A percentile compares a stretch with the other conserved stretches of the same genome.
Conservation (phyloP, 257 asterid species). For the Plantago elongata region DNA sequence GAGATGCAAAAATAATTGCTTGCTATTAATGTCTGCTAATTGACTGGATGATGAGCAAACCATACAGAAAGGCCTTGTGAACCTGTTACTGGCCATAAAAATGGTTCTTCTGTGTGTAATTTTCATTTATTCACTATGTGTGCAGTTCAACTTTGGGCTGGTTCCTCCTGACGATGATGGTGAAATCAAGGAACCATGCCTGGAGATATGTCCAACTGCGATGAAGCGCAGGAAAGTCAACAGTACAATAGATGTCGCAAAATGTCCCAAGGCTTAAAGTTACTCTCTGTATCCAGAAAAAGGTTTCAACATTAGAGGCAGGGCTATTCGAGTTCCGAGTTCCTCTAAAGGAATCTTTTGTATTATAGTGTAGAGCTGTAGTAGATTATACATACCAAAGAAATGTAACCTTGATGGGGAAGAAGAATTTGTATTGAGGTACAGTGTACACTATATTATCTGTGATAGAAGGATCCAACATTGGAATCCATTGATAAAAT, state of each 20-base stretch:
- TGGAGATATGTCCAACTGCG: slow-evolving; percentile 65
- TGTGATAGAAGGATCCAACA: too few relatives aligned
- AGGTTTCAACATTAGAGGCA: background rate
- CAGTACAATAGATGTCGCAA: slow-evolving; percentile 17
- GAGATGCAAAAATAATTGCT: background rate
- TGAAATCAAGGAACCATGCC: slow-evolving; percentile 70
- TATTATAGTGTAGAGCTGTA: background rate
- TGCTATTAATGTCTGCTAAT: background rate
- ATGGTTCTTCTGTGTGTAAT: too few relatives aligned
- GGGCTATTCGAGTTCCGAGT: background rate
- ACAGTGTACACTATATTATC: too few relatives aligned
- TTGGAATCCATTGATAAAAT: too few relatives aligned
- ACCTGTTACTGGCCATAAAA: background rate
- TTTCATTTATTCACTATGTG: background rate
- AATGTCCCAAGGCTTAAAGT: slow-evolving; percentile 54
- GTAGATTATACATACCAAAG: background rate
- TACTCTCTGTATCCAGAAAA: background rate
- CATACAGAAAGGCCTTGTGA: background rate
- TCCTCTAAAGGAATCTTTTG: background rate
- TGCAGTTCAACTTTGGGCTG: slow-evolving; percentile 76
- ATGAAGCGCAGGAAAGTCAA: slow-evolving; percentile 35
- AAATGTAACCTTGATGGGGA: background rate
- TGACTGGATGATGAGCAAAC: too few relatives aligned
- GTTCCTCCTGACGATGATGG: slow-evolving; percentile 64
- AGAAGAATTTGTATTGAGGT: background rate